Conservation (phyloP, 768 basidiomycete species). For the Leccinum boreale region DNA sequence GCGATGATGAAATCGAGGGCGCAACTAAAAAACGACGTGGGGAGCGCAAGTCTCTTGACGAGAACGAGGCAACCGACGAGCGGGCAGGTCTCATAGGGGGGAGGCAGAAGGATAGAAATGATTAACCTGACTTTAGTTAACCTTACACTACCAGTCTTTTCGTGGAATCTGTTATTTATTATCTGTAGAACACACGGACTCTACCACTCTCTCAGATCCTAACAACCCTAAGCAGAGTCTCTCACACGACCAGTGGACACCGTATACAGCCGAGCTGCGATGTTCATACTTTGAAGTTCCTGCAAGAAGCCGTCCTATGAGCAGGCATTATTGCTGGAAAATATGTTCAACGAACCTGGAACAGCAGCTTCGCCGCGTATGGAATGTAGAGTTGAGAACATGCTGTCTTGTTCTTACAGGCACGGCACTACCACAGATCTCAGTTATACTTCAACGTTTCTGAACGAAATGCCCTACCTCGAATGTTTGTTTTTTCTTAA, state of each 20-base stretch:
- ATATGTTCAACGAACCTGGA: conserved; percentile 62
- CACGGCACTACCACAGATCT: conserved; percentile 60
- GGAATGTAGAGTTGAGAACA: conserved; percentile 91
- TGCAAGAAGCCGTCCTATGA: conserved; percentile 25
- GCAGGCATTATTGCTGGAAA: background rate
- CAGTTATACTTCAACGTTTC: conserved; percentile 1
- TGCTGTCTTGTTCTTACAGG: conserved; percentile 96
- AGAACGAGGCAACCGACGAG: conserved; percentile 51
- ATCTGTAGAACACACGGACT: conserved; percentile 37
- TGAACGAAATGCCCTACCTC: conserved; percentile 47
- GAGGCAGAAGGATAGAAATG: conserved; percentile 33
- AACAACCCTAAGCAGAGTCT: conserved; percentile 37
- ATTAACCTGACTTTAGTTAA: conserved; percentile 22
- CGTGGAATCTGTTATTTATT: conserved; percentile 16
- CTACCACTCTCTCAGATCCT: background rate
- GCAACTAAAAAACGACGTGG: conserved; percentile 48
- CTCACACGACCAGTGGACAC: conserved; percentile 84
- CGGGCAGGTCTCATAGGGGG: conserved; percentile 62
- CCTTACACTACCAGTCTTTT: conserved; percentile 3
- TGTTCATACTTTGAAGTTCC: conserved; percentile 96
- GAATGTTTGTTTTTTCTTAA: conserved; percentile 94
- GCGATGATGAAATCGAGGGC: conserved; percentile 59
- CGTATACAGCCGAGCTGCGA: conserved; percentile 83
- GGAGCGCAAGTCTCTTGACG: conserved; percentile 42
- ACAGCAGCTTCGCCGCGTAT: conserved; percentile 93